Base-by-base conservation (phyloP, 495 filamentous ascomycete species). In the Recurvomyces mirabilis region DNA sequence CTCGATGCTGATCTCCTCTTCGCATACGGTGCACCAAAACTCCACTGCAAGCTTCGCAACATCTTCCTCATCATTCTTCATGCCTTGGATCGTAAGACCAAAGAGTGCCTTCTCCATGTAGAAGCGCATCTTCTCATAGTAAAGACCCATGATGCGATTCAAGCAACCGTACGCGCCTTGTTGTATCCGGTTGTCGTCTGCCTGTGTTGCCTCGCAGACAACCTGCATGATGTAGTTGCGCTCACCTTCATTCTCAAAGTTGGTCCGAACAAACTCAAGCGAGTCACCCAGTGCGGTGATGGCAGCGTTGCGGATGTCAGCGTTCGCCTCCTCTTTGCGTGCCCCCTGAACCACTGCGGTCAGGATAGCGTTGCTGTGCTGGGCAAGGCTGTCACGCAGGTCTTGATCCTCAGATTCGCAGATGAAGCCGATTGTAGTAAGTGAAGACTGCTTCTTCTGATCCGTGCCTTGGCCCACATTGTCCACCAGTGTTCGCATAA, bases 81-180 rank as follows among this genome's bases (percentile, higher is more conserved):
- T 98, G 44, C 91, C 93, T 68, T 94, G 78, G 47, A 96, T 93
- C n/a, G 93, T 98, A 12, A 98, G 73, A 34, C 93, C 91, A 62
- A 96, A 98, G 28, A 98, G 71, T 34, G 91, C 91, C 74, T 95
- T 96, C 74, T 98, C 93, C 91, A 98, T 98, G 70, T 98, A 98
- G 68, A 93, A 96, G 56, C 87, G 77, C 91, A 98, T 98, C 69
- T 94, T 88, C 56, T 96, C 91, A 61, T 98, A 98, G 68, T 98
- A 96, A 29, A 94, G 71, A 46, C 72, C 83, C 91, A 98, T 98
- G 62, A 98, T 94, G 57, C 88, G 77, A 75, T 96, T 96, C 57
- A 98, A 65, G 60, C 93, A 98, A 43, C 89, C 91, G 58, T 93
- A 98, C 12, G 93, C 85, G 46, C 84, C 87, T 53, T 93, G 84